phyloP scores from a whole-genome alignment of 192 early-diverging fungal species.

The Rhizophagus clarus region DNA sequence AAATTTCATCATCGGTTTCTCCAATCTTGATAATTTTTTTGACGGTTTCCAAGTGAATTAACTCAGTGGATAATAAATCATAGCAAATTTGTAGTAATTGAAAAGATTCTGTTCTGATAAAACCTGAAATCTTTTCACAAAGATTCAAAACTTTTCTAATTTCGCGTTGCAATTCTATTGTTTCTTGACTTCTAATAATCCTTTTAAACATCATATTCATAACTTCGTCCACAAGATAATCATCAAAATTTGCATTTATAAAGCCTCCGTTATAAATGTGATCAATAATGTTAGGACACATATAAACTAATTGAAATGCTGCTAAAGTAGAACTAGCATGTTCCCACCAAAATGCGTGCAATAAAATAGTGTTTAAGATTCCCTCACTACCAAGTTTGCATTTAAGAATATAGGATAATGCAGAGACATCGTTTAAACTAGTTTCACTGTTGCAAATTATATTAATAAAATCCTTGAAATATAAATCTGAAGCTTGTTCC shows the following conservation, averaged over 20 bases:
- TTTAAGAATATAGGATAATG: constrained; percentile 13
- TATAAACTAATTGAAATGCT: constrained; percentile 8
- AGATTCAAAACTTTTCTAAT: constrained; percentile 5
- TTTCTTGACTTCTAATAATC: neutral
- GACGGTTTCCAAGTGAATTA: neutral
- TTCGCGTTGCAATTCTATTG: constrained; percentile 15
- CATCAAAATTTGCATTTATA: neutral
- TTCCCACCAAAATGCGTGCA: constrained; percentile 32
- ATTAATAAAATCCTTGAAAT: constrained; percentile 32
- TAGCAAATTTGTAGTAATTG: constrained; percentile 28
- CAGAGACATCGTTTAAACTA: neutral
- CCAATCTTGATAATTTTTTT: neutral
- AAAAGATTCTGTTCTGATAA: neutral
- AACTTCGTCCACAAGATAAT: constrained; percentile 9
- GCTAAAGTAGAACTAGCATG: constrained; percentile 8
- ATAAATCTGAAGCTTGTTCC: constrained; percentile 6
- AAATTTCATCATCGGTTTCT: neutral
- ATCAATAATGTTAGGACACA: constrained; percentile 16
- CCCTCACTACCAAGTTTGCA: constrained; percentile 4
- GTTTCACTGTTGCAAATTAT: neutral
- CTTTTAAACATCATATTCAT: neutral
- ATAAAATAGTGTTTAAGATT: constrained; percentile 1
- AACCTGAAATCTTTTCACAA: constrained; percentile 5
- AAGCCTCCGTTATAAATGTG: neutral
- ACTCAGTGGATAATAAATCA: constrained; percentile 24